Conservation (phyloP, 176 grass and related monocot species). For the Oryza officinalis region DNA sequence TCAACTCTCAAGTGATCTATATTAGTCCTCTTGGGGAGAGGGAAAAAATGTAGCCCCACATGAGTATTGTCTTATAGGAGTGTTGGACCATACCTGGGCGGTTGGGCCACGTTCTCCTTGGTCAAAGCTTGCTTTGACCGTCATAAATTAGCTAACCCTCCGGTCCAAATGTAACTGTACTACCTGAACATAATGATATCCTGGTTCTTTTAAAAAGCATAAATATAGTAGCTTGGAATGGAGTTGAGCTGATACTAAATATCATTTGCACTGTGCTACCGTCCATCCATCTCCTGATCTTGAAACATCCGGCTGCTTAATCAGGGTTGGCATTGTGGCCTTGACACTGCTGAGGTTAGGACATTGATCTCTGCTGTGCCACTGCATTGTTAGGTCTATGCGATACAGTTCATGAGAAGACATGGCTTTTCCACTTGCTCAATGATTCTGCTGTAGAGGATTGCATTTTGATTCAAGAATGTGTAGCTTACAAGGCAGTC, state of each 20-base stretch:
- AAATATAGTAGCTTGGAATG: not conserved
- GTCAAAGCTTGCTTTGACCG: slow-evolving; percentile 7
- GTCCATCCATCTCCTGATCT: not conserved
- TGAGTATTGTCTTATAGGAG: not conserved
- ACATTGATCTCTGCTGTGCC: not conserved
- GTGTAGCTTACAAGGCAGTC: slow-evolving; percentile 4
- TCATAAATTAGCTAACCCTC: slow-evolving; percentile 21
- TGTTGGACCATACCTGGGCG: not conserved
- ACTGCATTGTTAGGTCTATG: not conserved
- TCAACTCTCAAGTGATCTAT: not conserved
- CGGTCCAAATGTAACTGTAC: not conserved
- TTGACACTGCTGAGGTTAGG: not conserved
- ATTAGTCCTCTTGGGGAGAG: not conserved
- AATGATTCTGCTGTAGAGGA: slow-evolving; percentile 29
- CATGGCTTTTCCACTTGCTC: not conserved
- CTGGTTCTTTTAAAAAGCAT: not conserved
- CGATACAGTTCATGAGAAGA: not conserved
- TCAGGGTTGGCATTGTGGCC: slow-evolving; percentile 3
- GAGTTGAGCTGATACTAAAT: not conserved
- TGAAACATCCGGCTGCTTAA: not conserved
- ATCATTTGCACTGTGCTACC: not conserved
- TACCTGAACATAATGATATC: not conserved
- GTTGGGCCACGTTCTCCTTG: slow-evolving; percentile 1
- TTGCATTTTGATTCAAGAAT: not conserved
- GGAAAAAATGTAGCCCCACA: not conserved